phyloP scores from a whole-genome alignment of 73 alveolate genomes.

The Durusdinium trenchii region DNA sequence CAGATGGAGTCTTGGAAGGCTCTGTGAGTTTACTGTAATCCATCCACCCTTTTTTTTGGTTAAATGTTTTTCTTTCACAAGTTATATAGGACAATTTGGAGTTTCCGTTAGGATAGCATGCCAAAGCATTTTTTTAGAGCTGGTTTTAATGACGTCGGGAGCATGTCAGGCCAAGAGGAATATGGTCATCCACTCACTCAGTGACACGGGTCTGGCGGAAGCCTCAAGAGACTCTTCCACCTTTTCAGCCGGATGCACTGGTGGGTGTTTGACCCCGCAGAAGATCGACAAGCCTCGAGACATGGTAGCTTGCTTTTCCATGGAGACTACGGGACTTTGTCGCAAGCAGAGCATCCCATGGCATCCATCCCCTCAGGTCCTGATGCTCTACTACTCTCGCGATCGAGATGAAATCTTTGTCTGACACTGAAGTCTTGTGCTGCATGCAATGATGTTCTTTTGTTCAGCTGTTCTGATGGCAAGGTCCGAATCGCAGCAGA shows the following conservation, averaged over 20 bases:
- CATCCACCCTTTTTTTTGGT: background rate
- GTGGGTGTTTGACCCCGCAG: background rate
- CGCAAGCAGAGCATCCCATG: background rate
- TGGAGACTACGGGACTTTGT: background rate
- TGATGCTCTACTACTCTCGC: slow-evolving; percentile 93
- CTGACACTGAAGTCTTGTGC: background rate
- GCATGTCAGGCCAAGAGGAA: slow-evolving; percentile 65
- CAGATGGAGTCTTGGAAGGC: slow-evolving; percentile 94
- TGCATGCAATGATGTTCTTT: background rate
- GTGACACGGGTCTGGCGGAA: slow-evolving; percentile 55
- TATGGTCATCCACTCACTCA: slow-evolving; percentile 69
- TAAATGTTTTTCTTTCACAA: background rate
- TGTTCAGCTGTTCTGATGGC: background rate
- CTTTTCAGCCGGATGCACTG: background rate
- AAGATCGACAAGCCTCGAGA: background rate
- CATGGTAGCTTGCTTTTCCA: background rate
- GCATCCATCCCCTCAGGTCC: slow-evolving; percentile 6
- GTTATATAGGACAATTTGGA: background rate
- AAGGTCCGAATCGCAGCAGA: slow-evolving; percentile 93
- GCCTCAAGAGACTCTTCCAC: background rate
- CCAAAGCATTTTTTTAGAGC: no score
- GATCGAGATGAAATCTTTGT: slow-evolving; percentile 95
- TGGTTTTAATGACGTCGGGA: background rate
- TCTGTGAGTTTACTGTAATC: background rate
- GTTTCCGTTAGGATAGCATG: no score